Base-by-base conservation (phyloP, 2,329 filamentous ascomycete genomes). In the Tetracladium maxilliforme region DNA sequence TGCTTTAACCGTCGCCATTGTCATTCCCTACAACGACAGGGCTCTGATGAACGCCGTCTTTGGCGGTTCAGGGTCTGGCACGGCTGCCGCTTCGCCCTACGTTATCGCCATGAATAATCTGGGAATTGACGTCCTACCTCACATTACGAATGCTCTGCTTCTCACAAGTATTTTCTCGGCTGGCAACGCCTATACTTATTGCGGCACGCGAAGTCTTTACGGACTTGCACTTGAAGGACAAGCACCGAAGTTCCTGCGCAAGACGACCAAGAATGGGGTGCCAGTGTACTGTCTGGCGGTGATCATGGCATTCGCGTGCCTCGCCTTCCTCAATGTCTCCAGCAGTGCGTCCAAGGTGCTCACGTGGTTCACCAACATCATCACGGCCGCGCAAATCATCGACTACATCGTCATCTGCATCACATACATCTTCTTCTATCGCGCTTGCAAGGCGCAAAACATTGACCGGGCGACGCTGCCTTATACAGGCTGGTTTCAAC, bases 291-390 rank as follows among this genome's bases (percentile, higher is more conserved):
- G 64, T 30, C 71, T 79, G 20, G 35, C 41, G 2, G 43, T 70
- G 16, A 63, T 68, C 3, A 61, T 78, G 38, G 35, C 61, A 3
- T 70, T 80, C 40, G 62, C 68, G 2, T 56, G 77, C 19, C 49
- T 80, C 16, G 64, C 65, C 7, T 78, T 79, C 46, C 44, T 76
- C 33, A 64, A 73, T 38, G 54, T 75, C 21, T 65, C 57, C 19
- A 59, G 58, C 37, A 45, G 51, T 27, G 56, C 67, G 1, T 54
- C 64, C 4, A 55, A 64, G 20, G 71, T 74, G 6, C 48, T 76
- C 35, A 54, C 52, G 16, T 75, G 67, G 65, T 61, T 75, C 30
- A 55, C 69, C 34, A 68, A 62, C 42, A 49, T 76, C 35, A 49
- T 70, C 21, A 70, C 67, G 10, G 63, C 68, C 10, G 67, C 65